phyloP scores from a whole-genome alignment of 495 filamentous ascomycete genomes.

The Podospora bellae-mahoneyi region DNA sequence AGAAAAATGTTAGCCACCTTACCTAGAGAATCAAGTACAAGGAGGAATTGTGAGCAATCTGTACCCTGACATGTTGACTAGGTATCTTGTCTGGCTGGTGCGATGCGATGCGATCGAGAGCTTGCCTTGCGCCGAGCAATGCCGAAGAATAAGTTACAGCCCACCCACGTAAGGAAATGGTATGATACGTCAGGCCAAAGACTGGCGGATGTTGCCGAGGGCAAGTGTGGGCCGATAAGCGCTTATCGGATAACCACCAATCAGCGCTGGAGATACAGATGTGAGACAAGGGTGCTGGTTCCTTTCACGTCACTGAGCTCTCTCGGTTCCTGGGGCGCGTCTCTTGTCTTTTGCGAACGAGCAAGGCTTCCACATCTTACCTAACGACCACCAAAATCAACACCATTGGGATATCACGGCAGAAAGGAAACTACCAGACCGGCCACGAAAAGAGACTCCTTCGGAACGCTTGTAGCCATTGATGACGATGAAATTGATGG shows the following conservation, averaged over 20 bases:
- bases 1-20: not conserved
- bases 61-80: not conserved
- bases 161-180: not conserved
- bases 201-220: not conserved
- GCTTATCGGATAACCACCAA: slow-evolving; percentile 14
- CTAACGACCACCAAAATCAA: slow-evolving; percentile 8
- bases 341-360: slow-evolving; percentile 6
- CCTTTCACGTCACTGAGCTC: slow-evolving; percentile 22
- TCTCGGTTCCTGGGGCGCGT: slow-evolving; percentile 6
- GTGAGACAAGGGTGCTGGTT: slow-evolving; percentile 14
- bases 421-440: not conserved
- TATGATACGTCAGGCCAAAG: slow-evolving; percentile 4
- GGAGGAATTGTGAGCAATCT: not conserved
- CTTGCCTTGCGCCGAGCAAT: not conserved
- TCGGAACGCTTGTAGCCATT: slow-evolving; percentile 7
- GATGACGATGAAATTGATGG: slow-evolving; percentile 16
- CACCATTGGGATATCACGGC: not conserved
- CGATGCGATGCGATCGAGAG: not conserved
- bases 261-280: not conserved
- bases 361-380: slow-evolving; percentile 9
- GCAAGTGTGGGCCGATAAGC: not conserved
- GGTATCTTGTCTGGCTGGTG: not conserved
- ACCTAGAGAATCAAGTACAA: not conserved
- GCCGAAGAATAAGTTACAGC: not conserved
- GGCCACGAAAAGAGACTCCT: not conserved